Conservation (phyloP, 306 rosid species). For the Cicer arietinum region DNA sequence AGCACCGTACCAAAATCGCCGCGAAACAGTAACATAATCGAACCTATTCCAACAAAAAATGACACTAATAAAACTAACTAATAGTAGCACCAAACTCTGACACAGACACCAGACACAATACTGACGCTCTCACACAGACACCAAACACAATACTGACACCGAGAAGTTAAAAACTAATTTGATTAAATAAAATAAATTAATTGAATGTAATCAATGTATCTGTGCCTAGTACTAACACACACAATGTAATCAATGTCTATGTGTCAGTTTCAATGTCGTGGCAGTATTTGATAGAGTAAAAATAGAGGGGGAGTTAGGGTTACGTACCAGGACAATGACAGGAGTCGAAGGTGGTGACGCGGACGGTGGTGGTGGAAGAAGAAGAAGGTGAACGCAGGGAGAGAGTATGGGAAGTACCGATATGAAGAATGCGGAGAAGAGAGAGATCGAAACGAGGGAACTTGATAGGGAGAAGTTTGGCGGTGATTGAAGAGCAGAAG, state of each 20-base stretch:
- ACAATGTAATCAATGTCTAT: too few relatives aligned
- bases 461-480: slow-evolving; percentile 68
- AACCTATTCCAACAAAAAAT: slow-evolving; percentile 46
- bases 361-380: slow-evolving; percentile 36
- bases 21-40: slow-evolving; percentile 70
- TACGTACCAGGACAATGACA: slow-evolving; percentile 70
- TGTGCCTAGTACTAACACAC: too few relatives aligned
- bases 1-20: slow-evolving; percentile 73
- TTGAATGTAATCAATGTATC: too few relatives aligned
- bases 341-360: slow-evolving; percentile 68
- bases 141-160: too few relatives aligned
- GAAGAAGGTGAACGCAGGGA: slow-evolving; percentile 57
- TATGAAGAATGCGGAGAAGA: slow-evolving; percentile 58
- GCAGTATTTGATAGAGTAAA: too few relatives aligned
- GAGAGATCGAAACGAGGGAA: slow-evolving; percentile 67
- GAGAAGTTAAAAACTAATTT: too few relatives aligned
- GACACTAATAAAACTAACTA: background rate
- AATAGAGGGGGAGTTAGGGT: background rate
- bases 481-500: slow-evolving; percentile 70
- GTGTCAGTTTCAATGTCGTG: too few relatives aligned
- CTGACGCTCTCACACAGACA: too few relatives aligned
- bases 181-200: too few relatives aligned
- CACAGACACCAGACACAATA: too few relatives aligned
- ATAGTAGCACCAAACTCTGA: background rate
- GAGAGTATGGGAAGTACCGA: slow-evolving; percentile 56